Evolutionary conservation across 1,284 basidiomycete genomes (phyloP), one percentile per base, ranked within the genome.

Genomic region (Ceratobasidium sp.): DNA sequence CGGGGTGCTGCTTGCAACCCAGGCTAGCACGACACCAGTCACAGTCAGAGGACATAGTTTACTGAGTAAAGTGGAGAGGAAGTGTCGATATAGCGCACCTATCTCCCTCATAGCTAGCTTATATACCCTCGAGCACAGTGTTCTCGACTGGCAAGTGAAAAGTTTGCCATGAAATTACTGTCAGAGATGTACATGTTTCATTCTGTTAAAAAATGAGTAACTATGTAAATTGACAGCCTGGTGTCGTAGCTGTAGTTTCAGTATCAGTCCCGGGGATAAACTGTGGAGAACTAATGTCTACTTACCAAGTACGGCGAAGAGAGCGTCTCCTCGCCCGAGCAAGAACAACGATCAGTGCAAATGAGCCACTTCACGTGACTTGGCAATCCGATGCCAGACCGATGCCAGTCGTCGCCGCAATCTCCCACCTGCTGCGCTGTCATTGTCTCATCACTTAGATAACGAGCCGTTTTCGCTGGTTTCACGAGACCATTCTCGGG

Each of bases 31-130:
- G 58, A 18, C 58, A 61, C 35, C n/a, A 46, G 14, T 41, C 18
- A 28, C 58, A 61, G 18, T 41, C 41, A 9, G 58, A 61, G 23
- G 58, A 61, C 58, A 61, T 61, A n/a, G 26, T 11, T 11, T 9
- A 26, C 23, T 9, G 32, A 28, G 18, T 54, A n/a, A 7, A 11
- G 50, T 16, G 32, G 32, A 28, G 23, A 28, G 21, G 23, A 16
- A n/a, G 50, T 13, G 47, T 50, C 26, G n/a, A n/a, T 9, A 50
- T n/a, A 6, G n/a, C n/a, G n/a, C n/a, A n/a, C n/a, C n/a, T n/a
- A n/a, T n/a, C n/a, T n/a, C n/a, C n/a, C n/a, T n/a, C 6, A 6
- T 50, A 6, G 26, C 18, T 18, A 18, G 18, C 26, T 50, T 50
- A 50, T 50, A 50, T 16, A 8, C 47, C 11, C 43, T 50, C 6